Evolutionary conservation across 2,329 filamentous ascomycete species (phyloP), one percentile per base, ranked within the genome.

Genomic region (Blastomyces percursus): DNA sequence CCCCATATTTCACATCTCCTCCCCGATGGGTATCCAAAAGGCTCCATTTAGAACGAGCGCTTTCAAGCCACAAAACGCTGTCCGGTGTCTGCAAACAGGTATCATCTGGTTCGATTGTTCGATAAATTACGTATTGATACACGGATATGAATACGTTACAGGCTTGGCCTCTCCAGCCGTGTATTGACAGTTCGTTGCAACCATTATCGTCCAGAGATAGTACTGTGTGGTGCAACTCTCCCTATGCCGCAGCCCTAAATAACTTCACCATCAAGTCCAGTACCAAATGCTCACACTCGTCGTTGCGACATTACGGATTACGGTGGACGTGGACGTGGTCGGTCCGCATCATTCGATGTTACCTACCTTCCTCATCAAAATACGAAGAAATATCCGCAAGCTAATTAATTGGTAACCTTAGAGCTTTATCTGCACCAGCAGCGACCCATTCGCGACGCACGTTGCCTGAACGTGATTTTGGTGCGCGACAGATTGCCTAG

Each of bases 101-200:
- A 54, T 32, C 30, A n/a, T 54, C 51, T 54, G 32, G 51, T 54
- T 54, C n/a, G 1, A 40, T 24, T 2, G 9, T 2, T 16, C 3
- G n/a, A 40, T 56, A 56, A 12, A 40, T 40, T n/a, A 56, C 54
- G 54, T 56, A 56, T 56, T 56, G 11, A 38, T 56, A 56, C 54
- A 56, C 54, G n/a, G 3, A 40, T 40, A 56, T 14, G 32, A 54
- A 54, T 54, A 54, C 51, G 27, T 32, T 54, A 54, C 51, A n/a
- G 51, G 27, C 27, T 54, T 32, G 27, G 14, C 30, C 3, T 7
- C 14, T 6, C 8, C 51, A 35, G 7, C n/a, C 19, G 1, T 16
- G 54, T 56, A 38, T 32, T 24, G 3, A 16, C 21, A 24, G 32
- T 12, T 42, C 12, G 27, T 32, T 1, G 16, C 9, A n/a, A n/a